A percentile compares a stretch with the other conserved stretches of the same genome.
Evolutionary conservation across 2,329 filamentous ascomycete species (phyloP).

Genomic region (Pseudogymnoascus sp.): DNA sequence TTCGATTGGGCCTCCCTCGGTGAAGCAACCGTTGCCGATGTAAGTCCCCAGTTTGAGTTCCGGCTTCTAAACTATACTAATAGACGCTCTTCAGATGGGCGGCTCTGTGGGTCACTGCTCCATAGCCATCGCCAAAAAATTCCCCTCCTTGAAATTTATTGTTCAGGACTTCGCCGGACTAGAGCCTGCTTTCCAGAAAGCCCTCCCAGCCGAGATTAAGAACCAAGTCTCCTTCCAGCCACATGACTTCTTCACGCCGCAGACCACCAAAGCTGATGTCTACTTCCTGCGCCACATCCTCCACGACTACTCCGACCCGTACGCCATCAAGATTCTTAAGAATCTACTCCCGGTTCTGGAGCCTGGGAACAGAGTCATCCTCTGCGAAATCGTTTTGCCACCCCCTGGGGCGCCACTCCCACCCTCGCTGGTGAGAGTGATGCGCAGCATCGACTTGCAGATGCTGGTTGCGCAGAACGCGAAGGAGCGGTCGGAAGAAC

Average conservation of each 20-base stretch:
- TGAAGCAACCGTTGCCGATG: constrained; percentile 22
- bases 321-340: constrained; percentile 29
- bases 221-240: constrained; percentile 24
- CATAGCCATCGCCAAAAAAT: constrained; percentile 20
- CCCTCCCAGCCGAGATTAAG: constrained; percentile 13
- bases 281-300: constrained; percentile 40
- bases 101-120: constrained; percentile 22
- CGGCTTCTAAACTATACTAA: background rate
- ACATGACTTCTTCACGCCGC: constrained; percentile 38
- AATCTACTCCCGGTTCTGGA: constrained; percentile 34
- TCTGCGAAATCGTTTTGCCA: constrained; percentile 11
- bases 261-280: constrained; percentile 35
- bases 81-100: constrained; percentile 14
- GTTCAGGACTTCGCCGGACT: constrained; percentile 28
- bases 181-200: constrained; percentile 27
- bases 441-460: constrained; percentile 38
- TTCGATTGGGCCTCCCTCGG: constrained; percentile 22
- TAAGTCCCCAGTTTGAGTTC: background rate
- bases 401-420: constrained; percentile 22
- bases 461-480: constrained; percentile 44
- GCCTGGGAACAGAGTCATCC: constrained; percentile 27
- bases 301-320: constrained; percentile 40
- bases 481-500: constrained; percentile 37
- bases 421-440: constrained; percentile 33
- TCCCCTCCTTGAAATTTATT: constrained; percentile 22